Evolutionary conservation across 371 early-diverging fungal genomes (phyloP).

Genomic region (Entomophthora muscae): DNA sequence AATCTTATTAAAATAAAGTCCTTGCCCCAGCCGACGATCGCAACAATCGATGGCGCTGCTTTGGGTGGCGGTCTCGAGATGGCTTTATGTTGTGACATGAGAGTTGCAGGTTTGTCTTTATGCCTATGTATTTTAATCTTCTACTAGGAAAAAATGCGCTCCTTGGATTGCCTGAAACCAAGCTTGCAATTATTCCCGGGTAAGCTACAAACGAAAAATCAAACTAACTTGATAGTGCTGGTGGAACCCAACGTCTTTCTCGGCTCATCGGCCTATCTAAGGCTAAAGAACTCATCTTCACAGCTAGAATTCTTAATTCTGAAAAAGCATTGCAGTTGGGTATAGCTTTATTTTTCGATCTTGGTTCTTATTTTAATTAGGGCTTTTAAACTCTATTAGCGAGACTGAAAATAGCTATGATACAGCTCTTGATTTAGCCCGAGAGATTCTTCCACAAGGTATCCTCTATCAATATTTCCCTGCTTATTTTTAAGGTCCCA

Average conservation of each 20-base stretch:
- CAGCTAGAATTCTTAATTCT: constrained; percentile 47
- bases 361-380: constrained; percentile 15
- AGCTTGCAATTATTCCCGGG: constrained; percentile 94
- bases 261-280: constrained; percentile 70
- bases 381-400: constrained; percentile 64
- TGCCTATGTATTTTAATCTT: neutral
- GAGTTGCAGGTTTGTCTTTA: constrained; percentile 34
- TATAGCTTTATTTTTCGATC: constrained; percentile 12
- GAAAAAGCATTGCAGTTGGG: constrained; percentile 44
- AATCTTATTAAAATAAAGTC: constrained; percentile 21
- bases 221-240: constrained; percentile 41
- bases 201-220: constrained; percentile 13
- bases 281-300: constrained; percentile 87
- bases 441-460: constrained; percentile 59
- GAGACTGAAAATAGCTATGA: constrained; percentile 42
- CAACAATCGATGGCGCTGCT: constrained; percentile 87
- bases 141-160: constrained; percentile 32
- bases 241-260: constrained; percentile 86
- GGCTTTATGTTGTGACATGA: constrained; percentile 80
- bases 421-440: constrained; percentile 61
- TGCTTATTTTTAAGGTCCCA: constrained; percentile 37
- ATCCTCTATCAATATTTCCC: neutral
- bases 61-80: constrained; percentile 91
- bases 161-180: constrained; percentile 85
- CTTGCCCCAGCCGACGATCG: constrained; percentile 84